These are phyloP conservation scores for Fomitopsis pulvina DNA, from an alignment of 768 basidiomycete species.

Conservation along the genomic window DNA sequence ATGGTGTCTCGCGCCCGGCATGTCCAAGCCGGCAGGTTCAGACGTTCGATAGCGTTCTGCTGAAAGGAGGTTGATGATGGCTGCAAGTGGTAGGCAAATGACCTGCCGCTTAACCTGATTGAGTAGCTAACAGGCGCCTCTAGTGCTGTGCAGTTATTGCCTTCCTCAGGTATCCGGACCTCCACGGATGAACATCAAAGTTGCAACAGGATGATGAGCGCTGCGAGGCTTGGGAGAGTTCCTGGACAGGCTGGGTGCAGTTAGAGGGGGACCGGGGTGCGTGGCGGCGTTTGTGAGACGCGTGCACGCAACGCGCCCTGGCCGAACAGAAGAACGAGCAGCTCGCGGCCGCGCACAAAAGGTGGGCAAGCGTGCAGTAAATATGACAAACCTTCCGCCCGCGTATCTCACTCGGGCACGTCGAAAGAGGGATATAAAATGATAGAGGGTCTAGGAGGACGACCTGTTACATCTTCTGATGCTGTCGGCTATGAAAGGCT, in stretches of 20 bases:
- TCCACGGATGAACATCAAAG: background rate
- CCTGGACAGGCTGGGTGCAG: background rate
- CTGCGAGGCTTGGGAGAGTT: background rate
- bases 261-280: background rate
- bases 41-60: background rate
- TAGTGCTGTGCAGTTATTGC: background rate
- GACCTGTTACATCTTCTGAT: background rate
- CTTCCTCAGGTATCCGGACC: background rate
- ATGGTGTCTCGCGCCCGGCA: no score
- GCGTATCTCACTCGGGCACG: background rate
- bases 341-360: background rate
- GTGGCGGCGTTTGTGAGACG: background rate
- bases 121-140: no score
- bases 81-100: no score
- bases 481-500: background rate
- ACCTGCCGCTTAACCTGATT: background rate
- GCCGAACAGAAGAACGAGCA: background rate
- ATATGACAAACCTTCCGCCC: background rate
- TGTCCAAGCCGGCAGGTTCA: background rate
- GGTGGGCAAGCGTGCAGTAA: background rate
- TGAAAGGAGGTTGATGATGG: background rate
- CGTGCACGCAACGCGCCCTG: background rate
- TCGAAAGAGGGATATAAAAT: background rate
- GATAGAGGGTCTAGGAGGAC: background rate
- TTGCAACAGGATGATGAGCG: background rate